Evolutionary conservation across 1,284 basidiomycete genomes (phyloP).

Genomic region (Boletellus deceptivus): DNA sequence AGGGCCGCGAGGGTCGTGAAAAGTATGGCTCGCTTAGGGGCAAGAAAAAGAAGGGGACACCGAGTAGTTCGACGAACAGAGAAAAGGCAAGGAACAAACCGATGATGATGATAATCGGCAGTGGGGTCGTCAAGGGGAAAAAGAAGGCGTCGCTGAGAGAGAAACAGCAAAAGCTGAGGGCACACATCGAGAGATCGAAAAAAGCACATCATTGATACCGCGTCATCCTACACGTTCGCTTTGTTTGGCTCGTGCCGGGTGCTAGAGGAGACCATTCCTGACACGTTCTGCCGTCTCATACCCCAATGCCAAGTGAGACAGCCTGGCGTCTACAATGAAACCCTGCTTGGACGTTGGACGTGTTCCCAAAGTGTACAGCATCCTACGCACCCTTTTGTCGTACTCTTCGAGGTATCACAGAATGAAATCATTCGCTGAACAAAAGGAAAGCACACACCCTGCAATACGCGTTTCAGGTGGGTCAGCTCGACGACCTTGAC

Average conservation of each 20-base stretch:
- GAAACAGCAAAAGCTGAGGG: slow-evolving; percentile 76
- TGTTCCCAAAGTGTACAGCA: neutral
- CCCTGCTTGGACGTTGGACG: slow-evolving; percentile 42
- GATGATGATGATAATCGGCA: slow-evolving; percentile 88
- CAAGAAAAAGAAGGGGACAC: slow-evolving; percentile 79
- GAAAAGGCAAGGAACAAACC: slow-evolving; percentile 92
- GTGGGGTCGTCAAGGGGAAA: slow-evolving; percentile 75
- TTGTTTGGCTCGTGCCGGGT: neutral
- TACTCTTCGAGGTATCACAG: slow-evolving; percentile 52
- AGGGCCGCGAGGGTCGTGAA: slow-evolving; percentile 93
- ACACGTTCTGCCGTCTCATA: slow-evolving; percentile 52
- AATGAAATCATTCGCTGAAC: neutral
- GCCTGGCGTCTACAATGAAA: slow-evolving; percentile 74
- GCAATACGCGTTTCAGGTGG: slow-evolving; percentile 59
- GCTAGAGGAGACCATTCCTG: slow-evolving; percentile 16
- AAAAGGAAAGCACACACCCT: slow-evolving; percentile 47
- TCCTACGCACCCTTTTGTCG: slow-evolving; percentile 47
- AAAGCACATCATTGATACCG: slow-evolving; percentile 44
- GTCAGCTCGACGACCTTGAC: slow-evolving; percentile 68
- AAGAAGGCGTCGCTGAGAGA: slow-evolving; percentile 86
- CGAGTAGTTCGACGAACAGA: slow-evolving; percentile 83
- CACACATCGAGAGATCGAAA: slow-evolving; percentile 71
- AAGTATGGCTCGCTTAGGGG: slow-evolving; percentile 91
- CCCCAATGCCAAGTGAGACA: slow-evolving; percentile 73
- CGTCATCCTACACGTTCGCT: neutral